These are phyloP conservation scores for Fusarium pininemorale DNA, from an alignment of 2,329 filamentous ascomycete genomes.

Conservation along the genomic window DNA sequence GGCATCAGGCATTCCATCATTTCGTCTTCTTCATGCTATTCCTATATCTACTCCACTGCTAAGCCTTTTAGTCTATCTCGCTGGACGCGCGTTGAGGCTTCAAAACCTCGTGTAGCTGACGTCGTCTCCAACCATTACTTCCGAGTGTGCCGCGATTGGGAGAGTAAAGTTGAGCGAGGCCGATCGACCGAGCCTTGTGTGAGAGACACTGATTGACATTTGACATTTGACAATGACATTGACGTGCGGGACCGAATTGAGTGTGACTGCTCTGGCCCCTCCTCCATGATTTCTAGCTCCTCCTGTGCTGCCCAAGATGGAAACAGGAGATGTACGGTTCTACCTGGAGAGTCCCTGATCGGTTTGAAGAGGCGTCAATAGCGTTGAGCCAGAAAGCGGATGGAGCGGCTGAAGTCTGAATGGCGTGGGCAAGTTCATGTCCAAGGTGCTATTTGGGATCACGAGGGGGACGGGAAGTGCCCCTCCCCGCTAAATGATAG, in stretches of 20 bases:
- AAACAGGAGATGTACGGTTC: neutral
- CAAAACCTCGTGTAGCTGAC: conserved; percentile 25
- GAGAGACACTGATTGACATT: neutral
- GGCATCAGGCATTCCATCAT: conserved; percentile 18
- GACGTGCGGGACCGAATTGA: conserved; percentile 5
- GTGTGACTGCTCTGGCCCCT: conserved; percentile 1
- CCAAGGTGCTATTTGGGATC: conserved; percentile 4
- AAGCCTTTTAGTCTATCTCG: neutral
- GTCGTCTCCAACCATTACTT: conserved; percentile 23
- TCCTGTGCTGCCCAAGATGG: neutral
- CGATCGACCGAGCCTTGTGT: conserved; percentile 14
- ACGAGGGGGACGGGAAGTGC: conserved; percentile 23
- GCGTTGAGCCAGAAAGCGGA: conserved; percentile 14
- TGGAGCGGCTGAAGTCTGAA: conserved; percentile 10
- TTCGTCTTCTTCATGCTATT: conserved; percentile 4
- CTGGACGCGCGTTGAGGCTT: conserved; percentile 15
- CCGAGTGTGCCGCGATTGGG: conserved; percentile 29
- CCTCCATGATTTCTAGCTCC: neutral
- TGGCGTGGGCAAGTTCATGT: conserved; percentile 8
- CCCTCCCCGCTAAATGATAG: neutral
- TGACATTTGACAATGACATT: neutral
- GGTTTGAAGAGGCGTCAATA: conserved; percentile 16
- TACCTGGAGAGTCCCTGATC: neutral
- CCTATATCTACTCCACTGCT: neutral
- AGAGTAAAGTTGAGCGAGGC: conserved; percentile 6